phyloP scores from a whole-genome alignment of 495 filamentous ascomycete genomes.

The Penicillium cinerascens region DNA sequence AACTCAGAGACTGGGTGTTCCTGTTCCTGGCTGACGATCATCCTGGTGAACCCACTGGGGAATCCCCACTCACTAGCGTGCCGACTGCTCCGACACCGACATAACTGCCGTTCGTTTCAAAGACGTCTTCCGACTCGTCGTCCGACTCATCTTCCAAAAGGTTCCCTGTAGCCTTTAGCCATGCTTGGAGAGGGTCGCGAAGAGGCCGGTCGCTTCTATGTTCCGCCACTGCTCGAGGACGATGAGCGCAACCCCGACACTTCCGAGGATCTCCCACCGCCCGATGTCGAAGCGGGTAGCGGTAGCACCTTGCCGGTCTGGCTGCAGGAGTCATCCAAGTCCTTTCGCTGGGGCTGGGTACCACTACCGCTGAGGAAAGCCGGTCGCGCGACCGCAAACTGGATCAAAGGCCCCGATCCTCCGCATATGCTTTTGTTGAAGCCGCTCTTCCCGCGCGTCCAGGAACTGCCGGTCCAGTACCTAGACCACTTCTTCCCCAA shows the following conservation, averaged over 20 bases:
- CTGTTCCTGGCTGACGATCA: constrained; percentile 18
- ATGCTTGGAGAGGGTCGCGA: constrained; percentile 40
- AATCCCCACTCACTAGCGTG: constrained; percentile 22
- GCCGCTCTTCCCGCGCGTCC: constrained; percentile 65
- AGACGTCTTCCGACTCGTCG: constrained; percentile 2
- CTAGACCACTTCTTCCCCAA: constrained; percentile 63
- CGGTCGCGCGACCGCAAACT: constrained; percentile 49
- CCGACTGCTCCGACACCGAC: constrained; percentile 21
- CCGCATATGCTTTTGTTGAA: constrained; percentile 61
- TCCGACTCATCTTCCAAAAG: no score
- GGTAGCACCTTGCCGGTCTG: constrained; percentile 44
- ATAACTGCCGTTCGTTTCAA: constrained; percentile 20
- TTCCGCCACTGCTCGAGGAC: constrained; percentile 34
- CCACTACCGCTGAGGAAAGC: constrained; percentile 48
- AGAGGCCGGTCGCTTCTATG: constrained; percentile 32
- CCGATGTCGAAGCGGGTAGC: constrained; percentile 37
- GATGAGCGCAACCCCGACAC: constrained; percentile 42
- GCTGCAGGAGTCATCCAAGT: constrained; percentile 52
- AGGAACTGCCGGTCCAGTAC: constrained; percentile 63
- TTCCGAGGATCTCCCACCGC: constrained; percentile 35
- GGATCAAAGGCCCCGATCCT: constrained; percentile 69
- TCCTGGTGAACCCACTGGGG: constrained; percentile 16
- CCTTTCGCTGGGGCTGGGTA: constrained; percentile 52
- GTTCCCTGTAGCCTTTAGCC: constrained; percentile 3
- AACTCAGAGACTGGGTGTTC: neutral